A percentile compares a stretch with the other conserved stretches of the same genome.
phyloP scores from a whole-genome alignment of 306 rosid species.

The Arachis hypogaea region DNA sequence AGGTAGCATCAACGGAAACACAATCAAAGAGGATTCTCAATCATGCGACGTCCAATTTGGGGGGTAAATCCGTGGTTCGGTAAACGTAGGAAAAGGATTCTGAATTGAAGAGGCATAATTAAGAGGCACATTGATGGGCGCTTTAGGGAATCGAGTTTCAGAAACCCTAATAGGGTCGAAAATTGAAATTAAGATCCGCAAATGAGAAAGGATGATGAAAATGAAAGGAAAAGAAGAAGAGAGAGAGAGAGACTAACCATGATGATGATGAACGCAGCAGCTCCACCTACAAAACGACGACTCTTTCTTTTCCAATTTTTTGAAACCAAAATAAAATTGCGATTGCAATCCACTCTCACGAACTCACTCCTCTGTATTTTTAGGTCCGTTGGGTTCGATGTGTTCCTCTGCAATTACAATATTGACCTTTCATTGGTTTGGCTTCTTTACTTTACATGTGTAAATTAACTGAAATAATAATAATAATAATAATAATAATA shows the following conservation, averaged over 20 bases:
- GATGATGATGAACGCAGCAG: constrained; percentile 3
- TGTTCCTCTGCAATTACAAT: constrained; percentile 17
- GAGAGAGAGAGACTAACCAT: constrained; percentile 39
- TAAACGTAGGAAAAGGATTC: neutral
- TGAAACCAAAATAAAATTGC: constrained; percentile 1
- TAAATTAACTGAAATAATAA: no score
- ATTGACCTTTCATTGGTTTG: neutral
- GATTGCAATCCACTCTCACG: neutral
- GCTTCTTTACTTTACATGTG: no score
- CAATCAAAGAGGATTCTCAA: no score
- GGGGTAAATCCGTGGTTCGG: neutral
- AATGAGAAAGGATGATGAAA: neutral
- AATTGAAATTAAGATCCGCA: neutral
- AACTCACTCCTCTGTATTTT: neutral
- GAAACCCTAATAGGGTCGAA: constrained; percentile 52
- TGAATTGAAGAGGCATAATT: neutral
- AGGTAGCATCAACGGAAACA: no score
- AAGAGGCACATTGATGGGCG: neutral
- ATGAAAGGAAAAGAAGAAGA: neutral
- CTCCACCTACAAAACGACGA: neutral
- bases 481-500: no score
- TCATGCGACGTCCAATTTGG: neutral
- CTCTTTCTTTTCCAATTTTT: constrained; percentile 10
- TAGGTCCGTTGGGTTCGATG: neutral
- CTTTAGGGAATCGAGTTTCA: constrained; percentile 1